phyloP scores from a whole-genome alignment of 176 grass and related monocot species.

The Cenchrus fungigraminus region DNA sequence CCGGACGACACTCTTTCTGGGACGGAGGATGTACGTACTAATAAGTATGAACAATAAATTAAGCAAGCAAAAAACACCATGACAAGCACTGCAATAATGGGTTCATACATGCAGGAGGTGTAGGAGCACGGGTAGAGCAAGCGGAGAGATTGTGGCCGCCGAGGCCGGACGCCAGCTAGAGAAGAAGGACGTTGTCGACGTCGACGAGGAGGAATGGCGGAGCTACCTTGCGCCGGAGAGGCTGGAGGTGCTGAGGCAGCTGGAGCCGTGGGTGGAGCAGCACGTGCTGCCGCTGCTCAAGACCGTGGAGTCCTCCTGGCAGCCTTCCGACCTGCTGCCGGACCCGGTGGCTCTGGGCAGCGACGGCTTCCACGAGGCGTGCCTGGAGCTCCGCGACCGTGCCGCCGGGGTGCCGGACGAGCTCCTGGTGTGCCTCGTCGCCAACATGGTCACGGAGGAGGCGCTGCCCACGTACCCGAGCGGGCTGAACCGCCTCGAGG shows the following conservation, averaged over 20 bases:
- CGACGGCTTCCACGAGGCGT: background rate
- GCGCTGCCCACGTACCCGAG: conserved; percentile 82
- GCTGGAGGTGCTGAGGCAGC: conserved; percentile 50
- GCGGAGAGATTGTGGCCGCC: too few species aligned
- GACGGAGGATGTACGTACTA: too few species aligned
- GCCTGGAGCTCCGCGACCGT: too few species aligned
- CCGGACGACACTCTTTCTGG: too few species aligned
- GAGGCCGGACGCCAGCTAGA: too few species aligned
- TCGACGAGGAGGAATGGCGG: background rate
- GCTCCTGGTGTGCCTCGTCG: conserved; percentile 53
- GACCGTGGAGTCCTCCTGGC: conserved; percentile 32
- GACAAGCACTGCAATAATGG: too few species aligned
- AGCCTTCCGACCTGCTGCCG: background rate
- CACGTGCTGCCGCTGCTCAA: conserved; percentile 53
- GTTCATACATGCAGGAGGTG: too few species aligned
- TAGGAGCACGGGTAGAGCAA: too few species aligned
- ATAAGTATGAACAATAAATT: too few species aligned
- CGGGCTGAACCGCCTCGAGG: conserved; percentile 61
- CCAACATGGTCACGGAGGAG: conserved; percentile 97
- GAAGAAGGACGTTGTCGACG: too few species aligned
- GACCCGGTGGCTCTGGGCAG: background rate
- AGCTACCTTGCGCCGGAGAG: conserved; percentile 51
- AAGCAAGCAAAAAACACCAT: too few species aligned
- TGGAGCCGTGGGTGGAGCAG: conserved; percentile 50
- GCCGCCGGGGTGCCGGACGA: conserved; percentile 26